Evolutionary conservation across 371 early-diverging fungal species (phyloP), one percentile per base, ranked within the genome.

Genomic region (Caulochytrium protostelioides): DNA sequence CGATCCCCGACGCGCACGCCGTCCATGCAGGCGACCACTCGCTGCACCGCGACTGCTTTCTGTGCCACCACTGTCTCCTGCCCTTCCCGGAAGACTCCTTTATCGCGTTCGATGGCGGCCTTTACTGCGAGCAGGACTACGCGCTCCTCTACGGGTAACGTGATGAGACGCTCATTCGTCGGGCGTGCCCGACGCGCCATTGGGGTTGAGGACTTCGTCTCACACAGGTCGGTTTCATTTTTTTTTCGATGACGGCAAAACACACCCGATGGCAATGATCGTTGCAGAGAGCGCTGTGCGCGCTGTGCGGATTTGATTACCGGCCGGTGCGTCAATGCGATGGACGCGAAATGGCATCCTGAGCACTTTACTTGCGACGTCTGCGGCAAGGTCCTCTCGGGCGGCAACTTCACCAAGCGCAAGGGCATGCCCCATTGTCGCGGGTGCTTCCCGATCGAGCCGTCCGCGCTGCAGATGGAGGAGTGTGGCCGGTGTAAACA

Each of bases 301-400:
- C 38, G 40, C 21, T 64, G 64, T 36, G 55, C 54, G 9, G 52
- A 55, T 25, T 24, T 54, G 23, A 64, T 64, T 6, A 29, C 21
- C 3, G 62, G 50, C 10, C 45, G 44, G 25, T 47, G 41, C 28
- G 36, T 62, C 10, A 45, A 34, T 3, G 64, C 64, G 3, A 28
- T 61, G 19, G 53, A 59, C 14, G 27, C 35, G 28, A 53, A 54
- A 37, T 64, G 57, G 57, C 64, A 64, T 37, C 29, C 50, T 2
- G 59, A 59, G 8, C 56, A 56, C 22, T 55, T 58, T 30, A 42
- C 44, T 22, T 54, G 57, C 43, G 46, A 37, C 19, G 24, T 30
- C 1, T 57, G 59, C 30, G 53, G 47, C 7, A 50, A 38, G 30
- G 9, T 34, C 0, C 41, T 62, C 4, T 42, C 29, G 4, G 52